A percentile compares a stretch with the other conserved stretches of the same genome.
These are phyloP conservation scores for Boletus huronensis DNA, from an alignment of 768 basidiomycete genomes.

Conservation along the genomic window DNA sequence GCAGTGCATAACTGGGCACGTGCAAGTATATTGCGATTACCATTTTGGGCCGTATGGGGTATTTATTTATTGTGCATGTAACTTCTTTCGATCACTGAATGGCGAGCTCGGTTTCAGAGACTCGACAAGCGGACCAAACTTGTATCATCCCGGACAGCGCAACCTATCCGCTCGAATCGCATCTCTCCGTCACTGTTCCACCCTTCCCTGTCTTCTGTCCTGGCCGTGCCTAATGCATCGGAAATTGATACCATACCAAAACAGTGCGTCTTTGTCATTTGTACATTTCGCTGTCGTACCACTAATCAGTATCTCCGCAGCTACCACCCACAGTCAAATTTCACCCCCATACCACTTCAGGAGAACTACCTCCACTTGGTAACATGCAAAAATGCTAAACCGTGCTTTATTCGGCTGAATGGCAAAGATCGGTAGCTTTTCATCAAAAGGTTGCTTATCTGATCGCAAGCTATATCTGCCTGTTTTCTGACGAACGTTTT, in stretches of 20 bases:
- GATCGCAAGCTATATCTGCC: conserved; percentile 17
- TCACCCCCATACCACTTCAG: conserved; percentile 2
- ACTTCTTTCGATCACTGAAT: not conserved
- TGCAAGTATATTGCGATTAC: conserved; percentile 2
- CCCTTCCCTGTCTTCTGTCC: not conserved
- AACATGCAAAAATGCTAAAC: conserved; percentile 9
- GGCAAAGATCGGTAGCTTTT: conserved; percentile 22
- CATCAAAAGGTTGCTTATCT: conserved; percentile 21
- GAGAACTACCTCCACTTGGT: conserved; percentile 22
- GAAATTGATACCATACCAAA: conserved; percentile 24
- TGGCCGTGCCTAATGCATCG: conserved; percentile 7
- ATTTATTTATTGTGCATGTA: not conserved
- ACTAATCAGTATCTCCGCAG: conserved; percentile 4
- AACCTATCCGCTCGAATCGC: conserved; percentile 6
- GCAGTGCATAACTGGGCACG: not conserved
- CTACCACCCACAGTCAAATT: not conserved
- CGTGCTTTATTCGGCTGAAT: conserved; percentile 13
- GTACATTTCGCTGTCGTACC: not conserved
- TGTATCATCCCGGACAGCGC: too few relatives aligned
- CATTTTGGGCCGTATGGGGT: conserved; percentile 1
- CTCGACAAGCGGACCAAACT: too few relatives aligned
- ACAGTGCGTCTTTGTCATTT: conserved; percentile 12
- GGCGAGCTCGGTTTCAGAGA: conserved; percentile 7
- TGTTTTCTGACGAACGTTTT: conserved; percentile 17
- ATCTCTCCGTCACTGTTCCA: conserved; percentile 4